Evolutionary conservation across 805 yeast species (phyloP).

Genomic region (Saturnispora hagleri): DNA sequence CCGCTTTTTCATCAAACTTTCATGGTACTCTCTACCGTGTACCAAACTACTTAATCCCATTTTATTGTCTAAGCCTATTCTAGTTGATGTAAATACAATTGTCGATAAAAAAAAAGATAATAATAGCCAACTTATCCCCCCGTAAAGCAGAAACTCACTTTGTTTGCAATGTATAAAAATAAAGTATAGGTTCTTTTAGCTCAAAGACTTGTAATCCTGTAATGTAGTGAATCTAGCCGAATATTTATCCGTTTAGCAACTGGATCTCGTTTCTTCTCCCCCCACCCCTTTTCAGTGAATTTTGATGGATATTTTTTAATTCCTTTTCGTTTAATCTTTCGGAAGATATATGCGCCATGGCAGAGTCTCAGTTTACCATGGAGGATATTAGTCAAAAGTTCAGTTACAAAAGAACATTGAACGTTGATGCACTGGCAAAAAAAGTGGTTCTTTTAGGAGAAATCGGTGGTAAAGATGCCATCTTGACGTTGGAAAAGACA

Average conservation of each 20-base stretch:
- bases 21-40: not conserved
- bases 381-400: slow-evolving; percentile 30
- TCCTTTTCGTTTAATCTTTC: not conserved
- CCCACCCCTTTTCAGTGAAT: not conserved
- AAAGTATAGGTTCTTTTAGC: too few relatives aligned
- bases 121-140: not conserved
- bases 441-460: slow-evolving; percentile 57
- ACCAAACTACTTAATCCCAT: slow-evolving; percentile 1
- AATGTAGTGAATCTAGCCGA: not conserved
- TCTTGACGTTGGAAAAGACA: slow-evolving; percentile 64
- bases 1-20: slow-evolving; percentile 37
- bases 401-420: slow-evolving; percentile 37
- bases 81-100: not conserved
- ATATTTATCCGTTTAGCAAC: not conserved
- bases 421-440: slow-evolving; percentile 60
- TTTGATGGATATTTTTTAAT: not conserved
- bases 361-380: not conserved
- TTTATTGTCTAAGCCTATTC: not conserved
- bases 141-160: not conserved
- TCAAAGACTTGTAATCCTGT: not conserved
- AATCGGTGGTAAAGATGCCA: slow-evolving; percentile 53
- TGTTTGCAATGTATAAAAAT: too few relatives aligned
- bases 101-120: not conserved
- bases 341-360: not conserved
- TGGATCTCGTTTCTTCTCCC: not conserved